phyloP scores from a whole-genome alignment of 1,284 basidiomycete genomes.

The Puccinia horiana region DNA sequence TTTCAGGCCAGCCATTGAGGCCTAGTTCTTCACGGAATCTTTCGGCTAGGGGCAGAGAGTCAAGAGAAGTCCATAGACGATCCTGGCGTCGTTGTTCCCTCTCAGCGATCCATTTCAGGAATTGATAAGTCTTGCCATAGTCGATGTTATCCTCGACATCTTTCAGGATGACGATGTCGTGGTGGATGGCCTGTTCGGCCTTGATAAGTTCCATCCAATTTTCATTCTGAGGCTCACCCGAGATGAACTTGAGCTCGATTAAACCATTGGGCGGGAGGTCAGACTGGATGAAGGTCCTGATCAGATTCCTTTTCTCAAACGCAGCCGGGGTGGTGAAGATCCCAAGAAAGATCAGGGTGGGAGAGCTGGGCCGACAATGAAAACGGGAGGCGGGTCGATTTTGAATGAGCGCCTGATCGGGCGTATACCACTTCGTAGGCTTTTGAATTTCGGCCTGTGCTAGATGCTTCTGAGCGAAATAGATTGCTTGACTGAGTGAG shows the following conservation, averaged over 20 bases:
- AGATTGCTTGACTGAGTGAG: neutral
- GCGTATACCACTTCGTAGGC: slow-evolving; percentile 5
- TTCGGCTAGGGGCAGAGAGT: neutral
- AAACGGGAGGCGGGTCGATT: slow-evolving; percentile 22
- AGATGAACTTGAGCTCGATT: slow-evolving; percentile 40
- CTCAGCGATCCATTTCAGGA: slow-evolving; percentile 18
- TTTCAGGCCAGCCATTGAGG: neutral
- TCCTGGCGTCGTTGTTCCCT: neutral
- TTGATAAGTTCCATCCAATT: slow-evolving; percentile 34
- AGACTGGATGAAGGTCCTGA: slow-evolving; percentile 19
- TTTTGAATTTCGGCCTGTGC: neutral
- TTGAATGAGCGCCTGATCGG: neutral
- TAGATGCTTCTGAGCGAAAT: neutral
- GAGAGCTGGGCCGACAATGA: neutral
- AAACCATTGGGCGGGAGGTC: slow-evolving; percentile 22
- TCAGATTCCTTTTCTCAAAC: slow-evolving; percentile 22
- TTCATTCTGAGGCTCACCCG: slow-evolving; percentile 25
- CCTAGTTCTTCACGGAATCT: neutral
- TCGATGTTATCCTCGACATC: slow-evolving; percentile 33
- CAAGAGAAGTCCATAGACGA: neutral
- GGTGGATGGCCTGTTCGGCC: slow-evolving; percentile 11
- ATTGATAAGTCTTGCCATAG: slow-evolving; percentile 28
- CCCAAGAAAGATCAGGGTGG: slow-evolving; percentile 24
- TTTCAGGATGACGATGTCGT: slow-evolving; percentile 25
- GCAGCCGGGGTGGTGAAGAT: slow-evolving; percentile 37